phyloP scores from a whole-genome alignment of 305 asterid species.

The Solanum hybrid region DNA sequence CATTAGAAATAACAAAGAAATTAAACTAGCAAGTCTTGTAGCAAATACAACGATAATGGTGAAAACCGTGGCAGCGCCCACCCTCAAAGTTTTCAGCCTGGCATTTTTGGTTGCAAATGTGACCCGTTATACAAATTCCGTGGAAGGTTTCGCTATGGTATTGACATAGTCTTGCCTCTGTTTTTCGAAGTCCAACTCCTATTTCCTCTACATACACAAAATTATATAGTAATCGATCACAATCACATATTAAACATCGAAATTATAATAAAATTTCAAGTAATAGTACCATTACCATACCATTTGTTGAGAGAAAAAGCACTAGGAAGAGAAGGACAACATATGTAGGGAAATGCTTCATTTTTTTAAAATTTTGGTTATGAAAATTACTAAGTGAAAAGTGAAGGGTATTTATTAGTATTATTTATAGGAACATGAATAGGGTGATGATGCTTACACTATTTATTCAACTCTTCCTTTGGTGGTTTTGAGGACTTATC shows the following conservation, averaged over 20 bases:
- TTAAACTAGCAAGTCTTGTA: conserved; percentile 13
- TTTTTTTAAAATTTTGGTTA: background rate
- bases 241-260: background rate
- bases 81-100: conserved; percentile 23
- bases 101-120: conserved; percentile 16
- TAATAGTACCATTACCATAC: background rate
- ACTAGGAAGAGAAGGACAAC: background rate
- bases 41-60: conserved; percentile 29
- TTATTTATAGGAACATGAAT: background rate
- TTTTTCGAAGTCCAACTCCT: background rate
- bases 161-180: conserved; percentile 15
- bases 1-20: background rate
- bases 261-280: background rate
- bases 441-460: background rate
- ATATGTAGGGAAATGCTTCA: background rate
- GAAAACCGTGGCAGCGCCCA: conserved; percentile 32
- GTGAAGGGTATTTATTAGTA: background rate
- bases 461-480: background rate
- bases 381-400: background rate
- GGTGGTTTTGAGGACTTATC: background rate
- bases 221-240: background rate
- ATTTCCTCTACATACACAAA: background rate
- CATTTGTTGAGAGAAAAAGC: background rate
- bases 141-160: conserved; percentile 24
- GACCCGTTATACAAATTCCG: conserved; percentile 20